Percentiles rank a stretch among this genome's conserved stretches.
Evolutionary conservation across 139 green algal genomes (phyloP).

Genomic region (Tetraselmis striata): DNA sequence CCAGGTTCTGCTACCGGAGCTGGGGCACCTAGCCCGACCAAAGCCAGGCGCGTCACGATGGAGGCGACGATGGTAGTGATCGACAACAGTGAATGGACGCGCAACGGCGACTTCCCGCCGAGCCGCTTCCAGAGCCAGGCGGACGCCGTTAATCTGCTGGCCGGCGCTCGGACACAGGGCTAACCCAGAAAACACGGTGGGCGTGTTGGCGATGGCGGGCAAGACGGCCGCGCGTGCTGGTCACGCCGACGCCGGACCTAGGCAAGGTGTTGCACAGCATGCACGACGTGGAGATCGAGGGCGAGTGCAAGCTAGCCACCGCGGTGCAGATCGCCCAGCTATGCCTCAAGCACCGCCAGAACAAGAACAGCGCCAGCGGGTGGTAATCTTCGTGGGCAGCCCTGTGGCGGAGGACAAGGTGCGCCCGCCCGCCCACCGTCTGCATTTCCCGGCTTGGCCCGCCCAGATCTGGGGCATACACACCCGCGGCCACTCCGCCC

Average conservation of each 20-base stretch:
- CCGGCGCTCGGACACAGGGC: slow-evolving; percentile 92
- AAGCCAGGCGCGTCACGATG: too few species aligned
- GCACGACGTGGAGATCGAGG: slow-evolving; percentile 80
- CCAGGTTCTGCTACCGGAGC: too few species aligned
- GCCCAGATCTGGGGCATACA: background rate
- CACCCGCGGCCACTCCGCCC: background rate
- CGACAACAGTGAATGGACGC: slow-evolving; percentile 94
- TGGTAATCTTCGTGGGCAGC: slow-evolving; percentile 94
- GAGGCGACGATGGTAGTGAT: slow-evolving; percentile 89
- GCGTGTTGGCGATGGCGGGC: slow-evolving; percentile 92
- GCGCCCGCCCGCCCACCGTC: slow-evolving; percentile 2
- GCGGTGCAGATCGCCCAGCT: slow-evolving; percentile 95
- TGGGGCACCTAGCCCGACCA: too few species aligned
- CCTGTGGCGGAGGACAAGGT: slow-evolving; percentile 82
- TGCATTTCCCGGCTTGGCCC: too few species aligned
- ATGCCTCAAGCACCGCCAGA: slow-evolving; percentile 98
- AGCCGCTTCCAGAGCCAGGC: slow-evolving; percentile 88
- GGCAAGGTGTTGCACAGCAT: slow-evolving; percentile 92
- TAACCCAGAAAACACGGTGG: slow-evolving; percentile 97
- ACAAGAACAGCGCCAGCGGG: slow-evolving; percentile 98
- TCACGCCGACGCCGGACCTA: slow-evolving; percentile 94
- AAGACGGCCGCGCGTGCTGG: slow-evolving; percentile 84
- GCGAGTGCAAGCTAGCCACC: slow-evolving; percentile 69
- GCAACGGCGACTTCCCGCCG: slow-evolving; percentile 92
- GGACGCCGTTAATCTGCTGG: slow-evolving; percentile 95